Evolutionary conservation across 148 eudicot species (phyloP).

Genomic region (Rhododendron vialii): DNA sequence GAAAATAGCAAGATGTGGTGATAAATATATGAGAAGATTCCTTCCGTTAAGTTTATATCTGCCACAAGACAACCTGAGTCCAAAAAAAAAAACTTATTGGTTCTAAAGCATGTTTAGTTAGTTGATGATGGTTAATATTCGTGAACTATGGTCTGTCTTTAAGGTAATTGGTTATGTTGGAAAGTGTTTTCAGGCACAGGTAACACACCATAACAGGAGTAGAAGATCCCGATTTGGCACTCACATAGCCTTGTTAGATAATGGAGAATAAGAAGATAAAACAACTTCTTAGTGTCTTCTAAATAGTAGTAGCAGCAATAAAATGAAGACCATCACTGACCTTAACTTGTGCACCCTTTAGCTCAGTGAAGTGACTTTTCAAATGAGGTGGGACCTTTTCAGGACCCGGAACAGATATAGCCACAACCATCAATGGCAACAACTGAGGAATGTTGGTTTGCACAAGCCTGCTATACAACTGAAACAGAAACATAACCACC

Average conservation of each 20-base stretch:
- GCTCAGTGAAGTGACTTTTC: constrained; percentile 75
- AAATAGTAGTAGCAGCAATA: neutral
- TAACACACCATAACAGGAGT: neutral
- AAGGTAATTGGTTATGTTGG: neutral
- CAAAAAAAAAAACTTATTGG: neutral
- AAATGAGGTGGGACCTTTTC: constrained; percentile 89
- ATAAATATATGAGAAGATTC: neutral
- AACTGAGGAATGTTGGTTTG: constrained; percentile 91
- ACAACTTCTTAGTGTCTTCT: neutral
- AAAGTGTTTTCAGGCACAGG: neutral
- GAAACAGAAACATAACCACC: constrained; percentile 98
- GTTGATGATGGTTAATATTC: neutral
- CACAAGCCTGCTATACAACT: constrained; percentile 88
- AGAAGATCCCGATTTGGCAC: neutral
- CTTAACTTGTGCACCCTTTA: constrained; percentile 98
- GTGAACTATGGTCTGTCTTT: neutral
- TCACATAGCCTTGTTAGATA: neutral
- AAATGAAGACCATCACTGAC: constrained; percentile 20
- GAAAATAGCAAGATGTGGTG: neutral
- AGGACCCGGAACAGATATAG: constrained; percentile 94
- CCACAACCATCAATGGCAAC: constrained; percentile 90
- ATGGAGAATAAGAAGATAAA: neutral
- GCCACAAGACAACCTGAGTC: neutral
- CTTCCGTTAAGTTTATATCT: neutral
- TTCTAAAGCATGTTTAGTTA: neutral